Conservation (phyloP, 768 basidiomycete genomes). For the Favolaschia claudopus region DNA sequence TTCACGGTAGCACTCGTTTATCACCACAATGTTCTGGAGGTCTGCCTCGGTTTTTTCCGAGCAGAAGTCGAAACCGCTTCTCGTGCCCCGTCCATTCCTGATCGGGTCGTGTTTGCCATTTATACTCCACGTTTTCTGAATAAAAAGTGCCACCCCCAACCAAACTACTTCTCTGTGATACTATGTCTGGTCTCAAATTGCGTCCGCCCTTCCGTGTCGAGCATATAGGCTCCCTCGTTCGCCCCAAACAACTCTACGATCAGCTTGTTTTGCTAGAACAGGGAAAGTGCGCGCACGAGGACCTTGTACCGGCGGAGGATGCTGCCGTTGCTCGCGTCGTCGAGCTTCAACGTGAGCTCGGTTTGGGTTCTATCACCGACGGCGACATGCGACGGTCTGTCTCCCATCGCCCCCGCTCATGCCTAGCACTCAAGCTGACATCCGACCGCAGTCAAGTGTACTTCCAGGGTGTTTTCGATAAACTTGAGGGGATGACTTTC, state of each 20-base stretch:
- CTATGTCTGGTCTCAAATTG: constrained; percentile 36
- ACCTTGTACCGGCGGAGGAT: constrained; percentile 58
- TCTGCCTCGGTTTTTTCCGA: constrained; percentile 15
- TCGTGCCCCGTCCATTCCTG: constrained; percentile 12
- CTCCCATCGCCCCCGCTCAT: constrained; percentile 3
- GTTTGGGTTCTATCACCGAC: constrained; percentile 68
- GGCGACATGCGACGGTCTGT: constrained; percentile 58
- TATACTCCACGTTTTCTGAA: constrained; percentile 20
- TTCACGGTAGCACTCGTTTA: constrained; percentile 11
- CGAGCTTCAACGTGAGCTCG: constrained; percentile 59
- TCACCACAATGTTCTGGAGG: constrained; percentile 23
- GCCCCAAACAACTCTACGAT: constrained; percentile 57
- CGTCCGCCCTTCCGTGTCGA: constrained; percentile 57
- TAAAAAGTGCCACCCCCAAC: constrained; percentile 6
- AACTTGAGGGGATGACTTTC: constrained; percentile 66
- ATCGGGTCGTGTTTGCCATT: constrained; percentile 10
- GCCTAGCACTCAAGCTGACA: neutral
- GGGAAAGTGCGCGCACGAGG: constrained; percentile 47
- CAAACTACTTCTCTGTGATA: constrained; percentile 6
- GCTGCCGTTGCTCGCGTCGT: constrained; percentile 61
- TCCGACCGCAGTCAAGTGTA: constrained; percentile 62
- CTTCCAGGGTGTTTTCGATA: constrained; percentile 73
- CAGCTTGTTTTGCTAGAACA: constrained; percentile 54
- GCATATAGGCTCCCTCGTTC: constrained; percentile 69
- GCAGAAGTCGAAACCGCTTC: constrained; percentile 8